Evolutionary conservation across 2,329 filamentous ascomycete species (phyloP), one percentile per base, ranked within the genome.

Genomic region (Herpomyces periplanetae): DNA sequence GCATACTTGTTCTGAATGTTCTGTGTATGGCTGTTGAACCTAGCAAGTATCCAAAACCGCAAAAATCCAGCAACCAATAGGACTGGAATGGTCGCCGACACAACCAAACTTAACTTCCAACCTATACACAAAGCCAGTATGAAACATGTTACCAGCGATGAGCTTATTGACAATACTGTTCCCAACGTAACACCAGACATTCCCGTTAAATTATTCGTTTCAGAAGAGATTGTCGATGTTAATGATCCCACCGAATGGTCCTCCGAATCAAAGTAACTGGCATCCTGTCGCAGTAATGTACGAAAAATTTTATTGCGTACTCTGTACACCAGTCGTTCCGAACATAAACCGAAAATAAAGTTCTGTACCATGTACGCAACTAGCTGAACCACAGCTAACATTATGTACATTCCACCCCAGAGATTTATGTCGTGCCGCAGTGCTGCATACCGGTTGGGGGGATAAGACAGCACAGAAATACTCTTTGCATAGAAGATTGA

Each of bases 401-500:
- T 71, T 26, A 73, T 48, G 37, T 62, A 87, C 69, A 87, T 85
- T 30, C 58, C 42, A 22, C 56, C 59, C 69, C 69, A 88, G 35
- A 87, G 87, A 32, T 69, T 55, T 9, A 63, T 58, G 23, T 75
- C 51, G 8, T 48, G 43, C 27, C 60, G 52, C 20, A 84, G 46
- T 20, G 54, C 37, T 12, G 33, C 37, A 16, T 44, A 52, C 34
- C 46, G 45, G 13, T 27, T 36, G 8, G 40, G 37, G 45, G 51
- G 9, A 59, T 52, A 40, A 4, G 59, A 53, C 6, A 80, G 46
- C 5, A 57, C 53, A 24, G 54, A 52, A 35, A 91, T 73, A 22
- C 69, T 52, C 38, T 88, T 87, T 30, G 71, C 62, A 31, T 88
- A 84, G 39, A 91, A 62, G 26, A 88, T 54, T 26, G 63, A 51